phyloP scores from a whole-genome alignment of 805 yeast species.

The Suhomyces sp. region DNA sequence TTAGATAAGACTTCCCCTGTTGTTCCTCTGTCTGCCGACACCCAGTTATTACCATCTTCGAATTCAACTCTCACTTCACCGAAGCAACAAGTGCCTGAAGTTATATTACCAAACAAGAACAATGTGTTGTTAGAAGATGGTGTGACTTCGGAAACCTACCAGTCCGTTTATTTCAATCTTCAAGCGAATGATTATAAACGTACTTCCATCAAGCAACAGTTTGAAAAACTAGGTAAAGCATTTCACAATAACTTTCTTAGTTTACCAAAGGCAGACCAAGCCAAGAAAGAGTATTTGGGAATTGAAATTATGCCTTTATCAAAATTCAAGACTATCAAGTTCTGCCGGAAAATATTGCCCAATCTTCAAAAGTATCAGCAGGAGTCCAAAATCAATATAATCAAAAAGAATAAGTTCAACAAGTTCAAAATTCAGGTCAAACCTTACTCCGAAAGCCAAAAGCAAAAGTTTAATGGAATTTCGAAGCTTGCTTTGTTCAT shows the following conservation, averaged over 20 bases:
- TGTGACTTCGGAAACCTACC: slow-evolving; percentile 45
- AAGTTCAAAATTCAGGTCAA: slow-evolving; percentile 46
- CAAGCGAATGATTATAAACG: slow-evolving; percentile 46
- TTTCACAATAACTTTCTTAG: slow-evolving; percentile 10
- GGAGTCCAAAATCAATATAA: slow-evolving; percentile 31
- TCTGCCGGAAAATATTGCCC: slow-evolving; percentile 32
- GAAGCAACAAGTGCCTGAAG: slow-evolving; percentile 4
- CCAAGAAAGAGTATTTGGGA: slow-evolving; percentile 3
- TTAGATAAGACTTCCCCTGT: neutral
- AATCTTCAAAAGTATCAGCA: slow-evolving; percentile 28
- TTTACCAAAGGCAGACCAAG: slow-evolving; percentile 7
- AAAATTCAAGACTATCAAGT: slow-evolving; percentile 28
- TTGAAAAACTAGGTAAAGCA: slow-evolving; percentile 20
- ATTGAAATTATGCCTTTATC: slow-evolving; percentile 22
- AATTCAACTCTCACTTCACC: neutral
- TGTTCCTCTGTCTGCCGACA: neutral
- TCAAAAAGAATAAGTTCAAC: slow-evolving; percentile 19
- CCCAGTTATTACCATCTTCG: neutral
- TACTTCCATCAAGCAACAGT: slow-evolving; percentile 24
- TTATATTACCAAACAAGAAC: slow-evolving; percentile 37
- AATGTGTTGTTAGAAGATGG: slow-evolving; percentile 44
- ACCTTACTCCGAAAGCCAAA: slow-evolving; percentile 55
- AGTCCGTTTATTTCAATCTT: slow-evolving; percentile 50
- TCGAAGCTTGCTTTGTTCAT: slow-evolving; percentile 63
- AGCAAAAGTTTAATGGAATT: slow-evolving; percentile 64